phyloP scores from a whole-genome alignment of 116 monocot genomes.

The Papilionanthe hybrid region DNA sequence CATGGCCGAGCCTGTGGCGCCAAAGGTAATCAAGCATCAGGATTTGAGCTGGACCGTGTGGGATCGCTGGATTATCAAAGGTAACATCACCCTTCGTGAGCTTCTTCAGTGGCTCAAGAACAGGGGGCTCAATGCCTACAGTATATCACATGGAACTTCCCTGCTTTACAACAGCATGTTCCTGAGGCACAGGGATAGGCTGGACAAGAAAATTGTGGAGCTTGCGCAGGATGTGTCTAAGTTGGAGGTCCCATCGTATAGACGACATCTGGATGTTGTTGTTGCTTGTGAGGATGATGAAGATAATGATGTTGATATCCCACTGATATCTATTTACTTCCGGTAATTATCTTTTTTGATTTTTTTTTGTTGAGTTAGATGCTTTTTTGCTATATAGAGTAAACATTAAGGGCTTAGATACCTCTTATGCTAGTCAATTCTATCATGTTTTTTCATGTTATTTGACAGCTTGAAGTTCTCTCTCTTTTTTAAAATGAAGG shows the following conservation, averaged over 20 bases:
- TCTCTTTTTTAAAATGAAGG: too few relatives aligned
- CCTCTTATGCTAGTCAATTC: too few relatives aligned
- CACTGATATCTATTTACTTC: slow-evolving; percentile 39
- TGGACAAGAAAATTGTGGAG: slow-evolving; percentile 41
- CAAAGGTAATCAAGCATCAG: slow-evolving; percentile 36
- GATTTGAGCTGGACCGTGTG: slow-evolving; percentile 55
- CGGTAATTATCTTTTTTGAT: slow-evolving; percentile 2
- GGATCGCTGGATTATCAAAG: slow-evolving; percentile 48
- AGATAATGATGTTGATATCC: slow-evolving; percentile 47
- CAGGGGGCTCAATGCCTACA: slow-evolving; percentile 39
- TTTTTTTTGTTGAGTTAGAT: too few relatives aligned
- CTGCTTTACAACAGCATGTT: slow-evolving; percentile 49
- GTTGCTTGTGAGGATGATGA: slow-evolving; percentile 50
- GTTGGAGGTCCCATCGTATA: slow-evolving; percentile 32
- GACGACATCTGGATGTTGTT: slow-evolving; percentile 35
- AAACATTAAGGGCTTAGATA: too few relatives aligned
- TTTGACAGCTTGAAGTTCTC: too few relatives aligned
- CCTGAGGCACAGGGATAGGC: slow-evolving; percentile 38
- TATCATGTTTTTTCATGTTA: too few relatives aligned
- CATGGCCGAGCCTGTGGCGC: slow-evolving; percentile 45
- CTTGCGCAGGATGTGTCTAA: slow-evolving; percentile 43
- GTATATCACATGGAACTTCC: slow-evolving; percentile 38
- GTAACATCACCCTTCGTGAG: slow-evolving; percentile 35
- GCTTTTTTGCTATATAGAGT: too few relatives aligned
- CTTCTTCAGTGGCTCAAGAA: slow-evolving; percentile 43